Conservation (phyloP, 2,329 filamentous ascomycete genomes). For the Calonectria pseudoreteaudii region DNA sequence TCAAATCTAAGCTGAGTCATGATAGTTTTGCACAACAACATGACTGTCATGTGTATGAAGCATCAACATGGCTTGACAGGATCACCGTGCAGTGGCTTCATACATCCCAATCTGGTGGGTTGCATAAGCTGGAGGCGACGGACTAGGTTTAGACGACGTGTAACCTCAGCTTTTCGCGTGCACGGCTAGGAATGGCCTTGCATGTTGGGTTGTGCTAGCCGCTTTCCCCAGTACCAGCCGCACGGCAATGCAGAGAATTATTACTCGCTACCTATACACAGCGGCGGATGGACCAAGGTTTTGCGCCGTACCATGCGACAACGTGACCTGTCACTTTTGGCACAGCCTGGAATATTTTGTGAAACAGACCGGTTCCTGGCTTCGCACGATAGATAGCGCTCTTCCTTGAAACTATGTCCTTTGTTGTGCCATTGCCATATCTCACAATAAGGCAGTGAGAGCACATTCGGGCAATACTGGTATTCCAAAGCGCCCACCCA, state of each 20-base stretch:
- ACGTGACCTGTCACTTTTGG: not conserved
- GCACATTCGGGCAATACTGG: not conserved
- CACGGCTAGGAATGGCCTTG: not conserved
- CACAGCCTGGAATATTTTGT: not conserved
- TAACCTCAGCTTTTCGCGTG: not conserved
- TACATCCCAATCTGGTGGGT: slow-evolving; percentile 1
- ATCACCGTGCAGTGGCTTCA: not conserved
- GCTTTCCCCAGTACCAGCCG: not conserved
- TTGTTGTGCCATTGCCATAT: not conserved
- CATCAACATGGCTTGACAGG: not conserved
- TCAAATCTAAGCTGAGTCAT: slow-evolving; percentile 16
- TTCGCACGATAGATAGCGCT: not conserved
- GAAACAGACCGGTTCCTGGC: not conserved
- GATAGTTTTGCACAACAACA: not conserved
- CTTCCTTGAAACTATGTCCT: not conserved
- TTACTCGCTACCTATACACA: not conserved
- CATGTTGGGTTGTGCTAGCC: not conserved
- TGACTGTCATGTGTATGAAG: not conserved
- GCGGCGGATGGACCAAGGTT: not conserved
- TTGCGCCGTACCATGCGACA: not conserved
- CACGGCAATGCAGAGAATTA: not conserved
- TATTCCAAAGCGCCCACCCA: not conserved
- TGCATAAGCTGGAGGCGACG: slow-evolving; percentile 12
- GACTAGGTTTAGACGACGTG: not conserved
- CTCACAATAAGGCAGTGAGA: not conserved